phyloP scores from a whole-genome alignment of 2,329 filamentous ascomycete species.

The Aspergillus terreus region DNA sequence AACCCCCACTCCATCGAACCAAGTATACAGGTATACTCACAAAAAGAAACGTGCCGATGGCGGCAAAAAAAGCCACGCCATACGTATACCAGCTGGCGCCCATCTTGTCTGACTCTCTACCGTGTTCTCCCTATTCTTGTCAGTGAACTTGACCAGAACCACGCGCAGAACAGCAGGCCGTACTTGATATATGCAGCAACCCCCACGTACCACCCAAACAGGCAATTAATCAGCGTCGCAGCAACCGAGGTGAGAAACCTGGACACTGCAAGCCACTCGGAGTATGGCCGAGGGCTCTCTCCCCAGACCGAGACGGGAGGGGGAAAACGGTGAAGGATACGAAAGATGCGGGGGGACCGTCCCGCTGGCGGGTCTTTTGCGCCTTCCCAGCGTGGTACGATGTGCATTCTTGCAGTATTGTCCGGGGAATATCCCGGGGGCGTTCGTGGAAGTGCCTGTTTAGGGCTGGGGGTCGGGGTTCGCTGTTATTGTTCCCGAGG shows the following conservation, averaged over 20 bases:
- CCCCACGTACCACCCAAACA: neutral
- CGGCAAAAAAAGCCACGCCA: constrained; percentile 54
- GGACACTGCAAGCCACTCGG: constrained; percentile 16
- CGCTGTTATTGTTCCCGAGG: too few relatives aligned
- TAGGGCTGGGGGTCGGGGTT: too few relatives aligned
- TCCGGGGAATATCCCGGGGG: too few relatives aligned
- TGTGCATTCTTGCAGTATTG: too few relatives aligned
- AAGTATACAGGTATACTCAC: constrained; percentile 33
- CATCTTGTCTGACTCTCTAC: neutral
- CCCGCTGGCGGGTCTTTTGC: too few relatives aligned
- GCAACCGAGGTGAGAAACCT: constrained; percentile 5
- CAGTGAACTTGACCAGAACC: neutral
- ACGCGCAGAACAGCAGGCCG: neutral
- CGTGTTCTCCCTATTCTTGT: neutral
- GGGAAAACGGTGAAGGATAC: neutral
- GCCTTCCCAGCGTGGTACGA: too few relatives aligned
- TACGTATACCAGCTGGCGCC: constrained; percentile 42
- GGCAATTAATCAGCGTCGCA: constrained; percentile 2
- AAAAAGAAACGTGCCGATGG: constrained; percentile 58
- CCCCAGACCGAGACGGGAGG: neutral
- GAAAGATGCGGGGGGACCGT: neutral
- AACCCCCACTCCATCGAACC: neutral
- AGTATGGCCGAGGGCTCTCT: constrained; percentile 20
- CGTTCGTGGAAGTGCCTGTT: too few relatives aligned
- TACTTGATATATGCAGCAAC: neutral